Base-by-base conservation (phyloP, 208 protist genomes). In the Crithidia acanthocephali region DNA sequence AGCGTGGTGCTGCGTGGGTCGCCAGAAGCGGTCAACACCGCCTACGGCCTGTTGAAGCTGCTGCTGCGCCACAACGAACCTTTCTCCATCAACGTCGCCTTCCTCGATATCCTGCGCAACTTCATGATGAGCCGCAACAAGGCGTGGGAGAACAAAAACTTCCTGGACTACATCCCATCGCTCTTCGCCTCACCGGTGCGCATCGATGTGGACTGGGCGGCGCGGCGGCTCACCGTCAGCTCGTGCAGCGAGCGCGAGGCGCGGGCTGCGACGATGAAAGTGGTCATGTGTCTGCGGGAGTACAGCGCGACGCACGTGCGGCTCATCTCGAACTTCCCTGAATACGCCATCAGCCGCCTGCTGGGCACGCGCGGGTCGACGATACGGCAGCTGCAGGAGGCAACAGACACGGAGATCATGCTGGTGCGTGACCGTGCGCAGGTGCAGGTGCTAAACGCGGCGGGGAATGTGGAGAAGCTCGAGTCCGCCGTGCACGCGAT, bases 1-100 rank as follows among this genome's bases (percentile, higher is more conserved):
- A 45, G 79, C 30, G 64, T 91, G 48, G 35, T 91, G 5, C 20
- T 91, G 15, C 79, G 82, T 32, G 86, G 86, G n/a, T 42, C 74
- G 10, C 52, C 58, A 9, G 59, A 66, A 1, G 52, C 65, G 22
- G 79, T 84, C 4, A 57, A 73, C 28, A 59, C 76, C 47, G 85
- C 79, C 8, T 61, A 42, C 35, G 58, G 50, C 53, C 44, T 90
- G 62, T 44, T 90, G 37, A 73, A 79, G 59, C 71, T 86, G 64
- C 76, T 87, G 20, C 59, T 83, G n/a, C 56, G 76, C 25, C 68
- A 68, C 28, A 83, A 81, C 66, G 64, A 50, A 33, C 70, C 76
- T 10, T 33, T 61, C 37, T 30, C 42, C 2, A 63, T 79, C 60
- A 44, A 51, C 52, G 61, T 90, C 30, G 32, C 66, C 15, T 81